These are phyloP conservation scores for Viola pubescens DNA, from an alignment of 441 rosid genomes.

Conservation along the genomic window DNA sequence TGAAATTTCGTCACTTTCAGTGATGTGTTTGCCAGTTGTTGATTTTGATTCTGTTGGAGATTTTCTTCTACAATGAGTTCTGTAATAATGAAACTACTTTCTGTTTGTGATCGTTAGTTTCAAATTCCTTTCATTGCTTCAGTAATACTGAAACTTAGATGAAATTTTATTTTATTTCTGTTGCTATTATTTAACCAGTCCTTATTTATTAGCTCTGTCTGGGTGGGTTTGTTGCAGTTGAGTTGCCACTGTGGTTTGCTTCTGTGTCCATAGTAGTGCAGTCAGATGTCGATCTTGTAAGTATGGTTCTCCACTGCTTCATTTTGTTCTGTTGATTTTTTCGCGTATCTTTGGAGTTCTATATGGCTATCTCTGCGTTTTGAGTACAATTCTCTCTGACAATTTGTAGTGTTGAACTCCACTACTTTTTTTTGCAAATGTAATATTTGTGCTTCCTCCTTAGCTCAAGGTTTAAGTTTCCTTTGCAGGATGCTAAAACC, in stretches of 20 bases:
- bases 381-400: too few relatives aligned
- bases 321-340: background rate
- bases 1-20: too few relatives aligned
- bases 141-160: too few relatives aligned
- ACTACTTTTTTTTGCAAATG: too few relatives aligned
- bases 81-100: too few relatives aligned
- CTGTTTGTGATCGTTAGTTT: too few relatives aligned
- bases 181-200: background rate
- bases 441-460: slow-evolving; percentile 1
- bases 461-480: slow-evolving; percentile 16
- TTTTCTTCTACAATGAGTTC: too few relatives aligned
- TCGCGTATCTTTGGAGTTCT: background rate
- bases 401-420: too few relatives aligned
- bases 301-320: slow-evolving; percentile 20
- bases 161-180: background rate
- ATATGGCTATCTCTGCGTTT: background rate
- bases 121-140: too few relatives aligned
- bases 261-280: slow-evolving; percentile 60
- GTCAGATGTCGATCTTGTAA: slow-evolving; percentile 77
- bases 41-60: too few relatives aligned
- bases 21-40: too few relatives aligned
- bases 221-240: slow-evolving; percentile 40
- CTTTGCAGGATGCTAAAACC: slow-evolving; percentile 39
- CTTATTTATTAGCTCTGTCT: too few relatives aligned
- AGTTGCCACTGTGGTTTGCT: slow-evolving; percentile 89